These are phyloP conservation scores for Phanerochaete carnosa DNA, from an alignment of 768 basidiomycete genomes.

Conservation along the genomic window DNA sequence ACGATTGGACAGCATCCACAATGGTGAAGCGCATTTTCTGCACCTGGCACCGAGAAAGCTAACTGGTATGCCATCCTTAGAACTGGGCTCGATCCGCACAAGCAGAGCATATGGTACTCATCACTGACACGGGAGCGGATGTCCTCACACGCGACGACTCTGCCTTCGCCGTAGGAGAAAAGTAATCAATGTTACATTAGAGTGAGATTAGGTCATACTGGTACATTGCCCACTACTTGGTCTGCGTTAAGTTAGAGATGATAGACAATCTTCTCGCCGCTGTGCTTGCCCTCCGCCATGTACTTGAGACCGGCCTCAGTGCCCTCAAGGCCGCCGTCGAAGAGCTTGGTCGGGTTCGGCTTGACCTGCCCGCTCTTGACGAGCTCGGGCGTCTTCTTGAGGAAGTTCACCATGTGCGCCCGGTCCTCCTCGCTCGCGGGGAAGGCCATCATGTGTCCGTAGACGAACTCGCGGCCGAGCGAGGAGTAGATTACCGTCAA, in stretches of 20 bases:
- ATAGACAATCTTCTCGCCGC: conserved; percentile 29
- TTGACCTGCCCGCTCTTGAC: conserved; percentile 19
- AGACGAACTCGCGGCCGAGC: conserved; percentile 15
- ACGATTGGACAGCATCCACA: conserved; percentile 92
- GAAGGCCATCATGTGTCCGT: conserved; percentile 2
- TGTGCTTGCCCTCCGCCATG: conserved; percentile 28
- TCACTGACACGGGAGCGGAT: conserved; percentile 76
- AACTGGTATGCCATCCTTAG: neutral
- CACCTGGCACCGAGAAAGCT: neutral
- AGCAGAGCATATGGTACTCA: conserved; percentile 75
- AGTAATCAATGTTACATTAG: neutral
- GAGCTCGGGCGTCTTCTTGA: conserved; percentile 17
- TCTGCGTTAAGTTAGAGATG: neutral
- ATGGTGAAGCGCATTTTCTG: conserved; percentile 44
- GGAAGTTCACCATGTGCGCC: conserved; percentile 21
- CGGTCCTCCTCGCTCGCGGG: conserved; percentile 19
- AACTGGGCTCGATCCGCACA: conserved; percentile 17
- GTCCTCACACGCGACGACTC: conserved; percentile 52
- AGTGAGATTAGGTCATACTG: neutral
- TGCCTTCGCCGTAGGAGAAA: neutral
- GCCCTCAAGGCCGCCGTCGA: conserved; percentile 21
- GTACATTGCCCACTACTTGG: neutral
- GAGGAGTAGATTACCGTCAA: conserved; percentile 19
- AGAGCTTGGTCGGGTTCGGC: conserved; percentile 24
- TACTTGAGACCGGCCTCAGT: conserved; percentile 24